Base-by-base conservation (phyloP, 1,284 basidiomycete species). In the Wolfiporia cocos region DNA sequence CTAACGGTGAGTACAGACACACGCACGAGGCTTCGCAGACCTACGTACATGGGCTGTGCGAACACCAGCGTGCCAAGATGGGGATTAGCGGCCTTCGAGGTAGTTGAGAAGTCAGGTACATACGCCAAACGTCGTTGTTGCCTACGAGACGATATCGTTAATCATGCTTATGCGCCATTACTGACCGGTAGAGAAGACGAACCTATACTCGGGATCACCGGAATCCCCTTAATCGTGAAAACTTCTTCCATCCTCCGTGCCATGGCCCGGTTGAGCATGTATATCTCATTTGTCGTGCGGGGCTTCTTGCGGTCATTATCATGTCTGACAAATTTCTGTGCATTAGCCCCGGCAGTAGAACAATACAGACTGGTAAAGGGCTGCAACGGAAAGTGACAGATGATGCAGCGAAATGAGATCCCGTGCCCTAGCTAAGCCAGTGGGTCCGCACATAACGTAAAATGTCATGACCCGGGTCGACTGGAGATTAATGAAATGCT, bases 61-160 rank as follows among this genome's bases (percentile, higher is more conserved):
- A 41, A 51, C 24, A 30, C 32, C 21, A 26, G 37, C n/a, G n/a
- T n/a, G n/a, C n/a, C n/a, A n/a, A n/a, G n/a, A n/a, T n/a, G n/a
- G n/a, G n/a, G n/a, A n/a, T n/a, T n/a, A n/a, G n/a, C n/a, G n/a
- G n/a, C n/a, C n/a, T n/a, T n/a, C n/a, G n/a, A n/a, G n/a, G n/a
- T n/a, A n/a, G n/a, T n/a, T n/a, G n/a, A 41, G 39, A 12, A 29
- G 34, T 36, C 39, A 39, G 46, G 22, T 20, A 74, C 84, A 70
- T 64, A 86, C 82, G 89, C 79, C 84, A 91, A 43, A 92, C 76
- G 66, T 92, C 89, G 61, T 92, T 92, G 64, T 92, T 92, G 18
- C 86, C 82, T 85, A 48, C 15, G 42, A 30, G 40, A 43, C 20
- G 15, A 22, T 9, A 20, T 18, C 10, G 11, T 9, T n/a, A 30